Evolutionary conservation across 1,139 yeast species (phyloP), one percentile per base, ranked within the genome.

Genomic region (Debaryomycetaceae sp.): DNA sequence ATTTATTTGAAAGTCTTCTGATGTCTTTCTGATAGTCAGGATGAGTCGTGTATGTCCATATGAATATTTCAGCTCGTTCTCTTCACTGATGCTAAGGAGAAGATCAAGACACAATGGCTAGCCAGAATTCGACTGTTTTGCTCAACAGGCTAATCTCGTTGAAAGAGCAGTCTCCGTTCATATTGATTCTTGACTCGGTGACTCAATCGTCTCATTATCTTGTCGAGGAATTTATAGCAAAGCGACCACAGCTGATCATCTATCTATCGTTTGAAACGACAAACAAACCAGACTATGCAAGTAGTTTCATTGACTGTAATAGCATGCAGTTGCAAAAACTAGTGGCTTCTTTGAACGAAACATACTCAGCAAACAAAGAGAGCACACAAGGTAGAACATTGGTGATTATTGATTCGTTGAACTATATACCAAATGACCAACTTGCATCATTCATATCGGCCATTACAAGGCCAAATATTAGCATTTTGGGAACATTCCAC

Each of bases 141-240:
- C 65, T 87, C 42, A 78, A 73, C 41, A 67, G 97, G 48, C 66
- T 88, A 6, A 65, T 91, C 8, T 68, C 83, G 2, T 67, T 87
- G 40, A 85, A 83, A 51, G 97, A 91, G 55, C 68, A 67, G 17
- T 77, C 95, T 0, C 95, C 96, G 0, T 79, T 91, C 48, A 65
- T 88, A 11, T 69, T 91, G 5, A 69, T 85, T 3, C 62, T 80
- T 9, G 98, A 91, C 59, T 75, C 87, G 0, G 63, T 89, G 14
- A 70, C 78, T 0, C 97, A 91, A 60, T 78, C 93, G 0, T 78
- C 90, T 0, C 57, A 67, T 38, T 59, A 69, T 46, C 62, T 91
- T 13, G 56, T 86, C 1, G 62, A 68, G 23, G 96, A 88, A 58
- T 70, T 88, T 46, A 62, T 77, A 1, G 64, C 72, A 48, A 70